Percentiles rank a stretch among this genome's conserved stretches.
Evolutionary conservation across 176 grass and related monocot species (phyloP).

Genomic region (Rhynchospora tenuis): DNA sequence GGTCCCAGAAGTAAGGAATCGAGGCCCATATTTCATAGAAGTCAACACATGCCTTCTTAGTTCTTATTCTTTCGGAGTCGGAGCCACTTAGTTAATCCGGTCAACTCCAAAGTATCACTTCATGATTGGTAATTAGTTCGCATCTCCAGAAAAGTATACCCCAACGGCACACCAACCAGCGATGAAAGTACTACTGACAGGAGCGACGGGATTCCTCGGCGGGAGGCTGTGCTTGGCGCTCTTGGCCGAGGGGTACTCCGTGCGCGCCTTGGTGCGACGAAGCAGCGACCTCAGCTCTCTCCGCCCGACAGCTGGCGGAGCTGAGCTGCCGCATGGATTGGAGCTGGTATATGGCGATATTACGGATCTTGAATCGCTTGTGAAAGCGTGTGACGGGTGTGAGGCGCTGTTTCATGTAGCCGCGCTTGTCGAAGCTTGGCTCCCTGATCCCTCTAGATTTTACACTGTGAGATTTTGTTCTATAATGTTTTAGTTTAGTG

Average conservation of each 20-base stretch:
- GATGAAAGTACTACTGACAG: conserved; percentile 75
- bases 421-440: conserved; percentile 74
- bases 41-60: no score
- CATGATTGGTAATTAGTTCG: neutral
- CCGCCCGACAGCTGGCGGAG: neutral
- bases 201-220: conserved; percentile 73
- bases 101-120: neutral
- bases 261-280: conserved; percentile 61
- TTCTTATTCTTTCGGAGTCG: no score
- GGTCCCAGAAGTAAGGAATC: no score
- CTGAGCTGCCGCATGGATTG: neutral
- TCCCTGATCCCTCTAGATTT: conserved; percentile 77
- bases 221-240: conserved; percentile 55
- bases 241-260: conserved; percentile 45
- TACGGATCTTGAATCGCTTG: conserved; percentile 57
- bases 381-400: conserved; percentile 49
- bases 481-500: neutral
- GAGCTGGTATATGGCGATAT: conserved; percentile 80
- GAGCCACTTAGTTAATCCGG: no score
- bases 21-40: no score
- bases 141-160: neutral
- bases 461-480: conserved; percentile 18
- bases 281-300: conserved; percentile 52
- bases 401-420: conserved; percentile 71
- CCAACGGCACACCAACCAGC: neutral